phyloP scores from a whole-genome alignment of 768 basidiomycete species.

The Lyophyllum shimeji region DNA sequence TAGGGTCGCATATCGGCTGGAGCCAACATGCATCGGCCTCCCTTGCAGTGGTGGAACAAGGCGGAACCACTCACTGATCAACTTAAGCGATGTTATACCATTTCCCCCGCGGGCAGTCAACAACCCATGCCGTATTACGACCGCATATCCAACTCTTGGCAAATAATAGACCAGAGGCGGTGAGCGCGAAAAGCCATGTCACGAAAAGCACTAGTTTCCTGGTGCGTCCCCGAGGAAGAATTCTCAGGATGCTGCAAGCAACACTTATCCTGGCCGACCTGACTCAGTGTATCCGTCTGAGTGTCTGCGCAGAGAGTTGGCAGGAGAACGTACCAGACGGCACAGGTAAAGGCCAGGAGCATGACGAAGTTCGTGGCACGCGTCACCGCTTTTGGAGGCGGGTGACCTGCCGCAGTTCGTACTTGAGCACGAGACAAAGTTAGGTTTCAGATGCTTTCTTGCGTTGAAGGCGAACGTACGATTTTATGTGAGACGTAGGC shows the following conservation, averaged over 20 bases:
- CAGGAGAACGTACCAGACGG: slow-evolving; percentile 13
- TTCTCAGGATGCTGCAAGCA: slow-evolving; percentile 18
- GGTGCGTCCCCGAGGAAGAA: slow-evolving; percentile 10
- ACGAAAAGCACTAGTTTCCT: slow-evolving; percentile 6
- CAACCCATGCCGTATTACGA: slow-evolving; percentile 5
- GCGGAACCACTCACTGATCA: slow-evolving; percentile 9
- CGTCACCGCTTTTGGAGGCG: not conserved
- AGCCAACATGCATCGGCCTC: not conserved
- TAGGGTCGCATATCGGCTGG: slow-evolving; percentile 14
- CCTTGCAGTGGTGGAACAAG: not conserved
- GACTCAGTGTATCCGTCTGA: not conserved
- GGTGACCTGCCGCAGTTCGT: not conserved
- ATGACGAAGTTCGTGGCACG: not conserved
- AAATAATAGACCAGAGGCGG: slow-evolving; percentile 7
- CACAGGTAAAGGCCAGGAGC: slow-evolving; percentile 15
- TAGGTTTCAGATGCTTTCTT: not conserved
- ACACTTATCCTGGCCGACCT: slow-evolving; percentile 22
- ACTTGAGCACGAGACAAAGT: not conserved
- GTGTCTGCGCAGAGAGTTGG: not conserved
- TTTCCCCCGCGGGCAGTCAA: slow-evolving; percentile 10
- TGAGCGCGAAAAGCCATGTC: slow-evolving; percentile 8
- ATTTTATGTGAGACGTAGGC: slow-evolving; percentile 2
- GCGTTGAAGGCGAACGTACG: not conserved
- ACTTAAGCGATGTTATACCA: slow-evolving; percentile 10
- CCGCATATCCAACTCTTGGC: slow-evolving; percentile 14